Base-by-base conservation (phyloP, 1,284 basidiomycete genomes). In the Cronartium quercuum region DNA sequence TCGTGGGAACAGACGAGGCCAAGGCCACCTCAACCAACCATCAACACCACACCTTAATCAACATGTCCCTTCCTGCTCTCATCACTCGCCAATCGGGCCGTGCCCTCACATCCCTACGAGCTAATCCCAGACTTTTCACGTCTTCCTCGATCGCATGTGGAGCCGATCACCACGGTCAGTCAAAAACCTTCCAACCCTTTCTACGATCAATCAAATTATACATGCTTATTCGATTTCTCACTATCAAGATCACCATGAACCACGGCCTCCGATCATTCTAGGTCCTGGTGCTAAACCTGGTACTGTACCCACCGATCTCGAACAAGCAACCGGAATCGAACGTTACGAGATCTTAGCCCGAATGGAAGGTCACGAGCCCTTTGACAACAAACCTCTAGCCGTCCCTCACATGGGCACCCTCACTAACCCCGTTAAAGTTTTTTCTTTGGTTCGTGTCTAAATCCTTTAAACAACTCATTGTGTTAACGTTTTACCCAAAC, bases 251-350 rank as follows among this genome's bases (percentile, higher is more conserved):
- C 55, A 57, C 55, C 55, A 57, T 9, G 68, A 67, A 6, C 13
- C 64, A 37, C 57, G 86, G 21, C 85, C 88, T 70, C 90, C 91
- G 75, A 84, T 88, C 77, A 84, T 92, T 78, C 89, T 86, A 79
- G 92, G 92, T 79, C 85, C 79, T 87, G 92, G 83, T 81, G 87
- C 86, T 79, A 89, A 91, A 83, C 75, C 87, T 13, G 92, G 92
- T 78, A 85, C 88, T 77, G 87, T 92, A 77, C 88, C 92, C 76
- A 91, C 90, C 77, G 90, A 92, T 84, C 86, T 90, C 81, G 86
- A 91, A 79, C 95, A 98, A 84, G 88, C 94, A 38, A 98, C 95
- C 78, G 94, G 95, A 88, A 86, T 97, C 76, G 94, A 97, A 84
- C 91, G 95, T 83, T 88, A 94, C 82, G 92, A 98, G 84, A 85